Evolutionary conservation across 2,329 filamentous ascomycete genomes (phyloP).

Genomic region (Trichoderma sp.): DNA sequence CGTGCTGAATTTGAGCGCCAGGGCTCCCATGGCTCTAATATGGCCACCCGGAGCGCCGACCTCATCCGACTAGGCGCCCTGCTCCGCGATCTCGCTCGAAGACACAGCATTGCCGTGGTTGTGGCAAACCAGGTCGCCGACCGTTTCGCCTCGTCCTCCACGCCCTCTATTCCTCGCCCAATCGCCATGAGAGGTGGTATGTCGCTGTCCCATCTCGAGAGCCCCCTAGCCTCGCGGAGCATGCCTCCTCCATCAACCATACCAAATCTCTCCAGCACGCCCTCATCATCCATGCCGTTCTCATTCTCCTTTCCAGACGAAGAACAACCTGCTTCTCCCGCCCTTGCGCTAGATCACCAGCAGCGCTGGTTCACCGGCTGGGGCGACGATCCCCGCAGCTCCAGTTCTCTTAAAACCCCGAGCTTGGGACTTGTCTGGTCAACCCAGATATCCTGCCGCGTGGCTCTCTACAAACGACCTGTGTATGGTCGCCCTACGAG

Average conservation of each 20-base stretch:
- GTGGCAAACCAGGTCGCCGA: conserved; percentile 96
- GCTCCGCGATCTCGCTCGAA: conserved; percentile 71
- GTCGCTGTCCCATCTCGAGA: conserved; percentile 33
- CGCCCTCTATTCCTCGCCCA: neutral
- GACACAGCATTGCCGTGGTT: conserved; percentile 75
- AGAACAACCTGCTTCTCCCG: conserved; percentile 40
- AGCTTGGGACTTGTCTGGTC: conserved; percentile 87
- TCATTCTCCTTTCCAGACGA: conserved; percentile 30
- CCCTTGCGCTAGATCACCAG: conserved; percentile 79
- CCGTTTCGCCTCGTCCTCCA: conserved; percentile 55
- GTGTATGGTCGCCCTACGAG: conserved; percentile 42
- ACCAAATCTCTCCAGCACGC: conserved; percentile 32
- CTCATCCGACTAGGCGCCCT: conserved; percentile 73
- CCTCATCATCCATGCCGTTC: conserved; percentile 39
- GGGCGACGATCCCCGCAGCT: conserved; percentile 64
- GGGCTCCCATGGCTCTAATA: conserved; percentile 48
- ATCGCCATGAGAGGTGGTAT: neutral
- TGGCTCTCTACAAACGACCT: conserved; percentile 74
- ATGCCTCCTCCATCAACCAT: conserved; percentile 32
- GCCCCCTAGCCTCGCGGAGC: conserved; percentile 49
- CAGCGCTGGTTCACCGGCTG: conserved; percentile 95
- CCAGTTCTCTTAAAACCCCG: conserved; percentile 68
- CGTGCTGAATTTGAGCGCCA: conserved; percentile 78
- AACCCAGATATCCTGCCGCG: conserved; percentile 78
- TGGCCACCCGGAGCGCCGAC: conserved; percentile 74